A percentile compares a stretch with the other conserved stretches of the same genome.
Evolutionary conservation across 306 rosid species (phyloP).

Genomic region (Canavalia ensiformis): DNA sequence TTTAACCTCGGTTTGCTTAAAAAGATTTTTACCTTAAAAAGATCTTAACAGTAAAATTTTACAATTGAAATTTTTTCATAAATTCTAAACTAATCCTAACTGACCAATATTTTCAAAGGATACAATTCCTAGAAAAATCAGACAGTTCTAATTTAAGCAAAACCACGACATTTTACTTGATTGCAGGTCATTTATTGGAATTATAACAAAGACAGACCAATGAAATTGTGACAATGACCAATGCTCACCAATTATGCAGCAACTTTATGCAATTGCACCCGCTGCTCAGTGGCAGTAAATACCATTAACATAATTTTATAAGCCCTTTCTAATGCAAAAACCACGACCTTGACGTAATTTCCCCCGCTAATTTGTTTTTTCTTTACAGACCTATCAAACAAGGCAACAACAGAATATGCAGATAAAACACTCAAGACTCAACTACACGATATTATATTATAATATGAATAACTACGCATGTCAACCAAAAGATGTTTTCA

Average conservation of each 20-base stretch:
- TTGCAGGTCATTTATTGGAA: not conserved
- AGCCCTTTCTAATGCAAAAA: slow-evolving; percentile 16
- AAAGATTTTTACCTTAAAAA: not conserved
- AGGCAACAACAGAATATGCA: slow-evolving; percentile 31
- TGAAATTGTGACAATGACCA: not conserved
- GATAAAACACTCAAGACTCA: slow-evolving; percentile 15
- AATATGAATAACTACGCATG: not conserved
- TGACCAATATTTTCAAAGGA: not conserved
- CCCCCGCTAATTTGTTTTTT: slow-evolving; percentile 1
- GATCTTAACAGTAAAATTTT: not conserved
- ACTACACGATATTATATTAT: slow-evolving; percentile 33
- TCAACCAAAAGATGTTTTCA: not conserved
- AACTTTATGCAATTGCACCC: slow-evolving; percentile 10
- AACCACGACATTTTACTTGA: too few relatives aligned
- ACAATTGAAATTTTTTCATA: not conserved
- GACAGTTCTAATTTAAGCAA: too few relatives aligned
- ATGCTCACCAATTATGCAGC: slow-evolving; percentile 24
- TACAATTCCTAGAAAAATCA: too few relatives aligned
- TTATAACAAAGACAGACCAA: slow-evolving; percentile 12
- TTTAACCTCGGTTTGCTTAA: not conserved
- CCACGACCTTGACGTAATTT: not conserved
- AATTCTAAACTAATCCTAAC: not conserved
- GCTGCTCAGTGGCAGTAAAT: slow-evolving; percentile 12
- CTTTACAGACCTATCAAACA: slow-evolving; percentile 22
- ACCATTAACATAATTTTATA: not conserved